Base-by-base conservation (phyloP, 345 rosid genomes). In the Combretum micranthum region DNA sequence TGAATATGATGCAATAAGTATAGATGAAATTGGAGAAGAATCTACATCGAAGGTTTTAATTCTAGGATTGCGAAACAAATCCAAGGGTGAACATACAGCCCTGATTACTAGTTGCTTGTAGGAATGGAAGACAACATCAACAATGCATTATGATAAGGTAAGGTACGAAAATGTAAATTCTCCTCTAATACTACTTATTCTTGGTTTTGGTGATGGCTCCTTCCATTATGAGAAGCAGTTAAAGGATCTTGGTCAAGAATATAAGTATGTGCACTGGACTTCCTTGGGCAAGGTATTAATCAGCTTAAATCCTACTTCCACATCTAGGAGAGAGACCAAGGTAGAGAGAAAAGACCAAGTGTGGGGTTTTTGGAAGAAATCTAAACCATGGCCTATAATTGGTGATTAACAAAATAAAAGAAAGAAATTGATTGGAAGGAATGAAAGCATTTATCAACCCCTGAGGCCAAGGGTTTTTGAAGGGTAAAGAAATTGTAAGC, bases 161-260 rank as follows among this genome's bases (percentile, higher is more conserved):
- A 94, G 99, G 12, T 65, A 73, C 59, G 84, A 59, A 44, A 93
- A 88, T 60, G 55, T 76, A 53, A 75, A 73, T 44, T 86, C 91
- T 59, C 94, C 97, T 12, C 69, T 87, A 0, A 69, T 93, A 46
- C 70, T 93, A 60, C 83, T 88, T 68, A 96, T 93, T 72, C 99
- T 97, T 45, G 96, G 99, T 57, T 93, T 92, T 64, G 96, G 99
- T 53, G 96, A 85, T 55, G 97, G 99, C 75, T 80, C 96, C 10
- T 92, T 93, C 69, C 99, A 93, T 69, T 88, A 83, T 26, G 96
- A 86, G 76, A 93, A 86, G 81, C 97, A 93, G 64, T 74, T 93
- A 52, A 80, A 70, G 67, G 97, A 86, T 79, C 75, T 93, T 26
- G 99, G 97, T 11, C 85, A 85, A 51, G 96, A 89, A 59, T 83